Evolutionary conservation across 116 monocot species (phyloP).

Genomic region (Cymodocea nodosa): DNA sequence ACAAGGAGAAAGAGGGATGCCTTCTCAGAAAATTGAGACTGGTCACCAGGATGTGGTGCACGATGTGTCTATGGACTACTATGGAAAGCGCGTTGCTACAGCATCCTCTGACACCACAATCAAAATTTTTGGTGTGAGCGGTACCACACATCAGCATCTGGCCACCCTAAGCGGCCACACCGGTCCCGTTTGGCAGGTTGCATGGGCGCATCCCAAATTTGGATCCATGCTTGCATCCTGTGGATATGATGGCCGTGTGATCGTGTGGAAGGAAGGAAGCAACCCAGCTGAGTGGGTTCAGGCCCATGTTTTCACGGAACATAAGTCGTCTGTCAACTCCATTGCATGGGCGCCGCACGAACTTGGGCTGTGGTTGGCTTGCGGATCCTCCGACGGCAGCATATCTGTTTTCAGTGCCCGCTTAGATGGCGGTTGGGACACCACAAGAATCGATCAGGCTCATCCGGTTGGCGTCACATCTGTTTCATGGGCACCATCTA

Average conservation of each 20-base stretch:
- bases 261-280: slow-evolving; percentile 76
- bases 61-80: slow-evolving; percentile 84
- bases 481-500: slow-evolving; percentile 62
- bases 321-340: slow-evolving; percentile 65
- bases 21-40: slow-evolving; percentile 79
- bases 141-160: slow-evolving; percentile 53
- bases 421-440: slow-evolving; percentile 60
- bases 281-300: slow-evolving; percentile 46
- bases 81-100: slow-evolving; percentile 82
- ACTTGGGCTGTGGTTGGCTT: slow-evolving; percentile 57
- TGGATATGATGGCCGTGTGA: slow-evolving; percentile 63
- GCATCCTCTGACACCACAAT: slow-evolving; percentile 65
- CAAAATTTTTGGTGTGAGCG: slow-evolving; percentile 67
- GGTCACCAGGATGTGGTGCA: slow-evolving; percentile 83
- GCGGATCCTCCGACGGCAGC: slow-evolving; percentile 71
- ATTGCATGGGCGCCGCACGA: slow-evolving; percentile 73
- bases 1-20: slow-evolving; percentile 24
- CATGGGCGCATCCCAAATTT: slow-evolving; percentile 87
- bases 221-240: slow-evolving; percentile 79
- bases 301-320: slow-evolving; percentile 46
- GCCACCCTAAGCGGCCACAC: slow-evolving; percentile 77
- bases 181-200: slow-evolving; percentile 80
- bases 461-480: slow-evolving; percentile 74
- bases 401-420: slow-evolving; percentile 56
- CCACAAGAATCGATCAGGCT: slow-evolving; percentile 53